Evolutionary conservation across 2,329 filamentous ascomycete genomes (phyloP), one percentile per base, ranked within the genome.

Genomic region (Aspergillus neotritici): DNA sequence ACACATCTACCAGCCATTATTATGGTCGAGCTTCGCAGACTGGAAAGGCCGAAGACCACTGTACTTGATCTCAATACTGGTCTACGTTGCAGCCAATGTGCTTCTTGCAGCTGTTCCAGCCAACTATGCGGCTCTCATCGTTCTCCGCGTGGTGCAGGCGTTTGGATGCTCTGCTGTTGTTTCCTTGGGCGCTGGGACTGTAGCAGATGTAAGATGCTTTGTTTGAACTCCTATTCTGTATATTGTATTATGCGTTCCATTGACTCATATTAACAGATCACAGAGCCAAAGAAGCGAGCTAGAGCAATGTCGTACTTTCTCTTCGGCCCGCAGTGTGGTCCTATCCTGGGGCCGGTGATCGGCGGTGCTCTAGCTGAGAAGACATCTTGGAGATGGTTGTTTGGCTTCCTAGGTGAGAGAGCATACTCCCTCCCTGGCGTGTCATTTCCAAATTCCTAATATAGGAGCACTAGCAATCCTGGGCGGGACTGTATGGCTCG

Each of bases 401-500:
- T 73, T 45, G 69, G 65, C 1, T 70, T 72, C 29, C 48, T 67
- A 61, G 64, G n/a, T n/a, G n/a, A n/a, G n/a, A n/a, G n/a, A n/a
- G n/a, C n/a, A n/a, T n/a, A n/a, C n/a, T n/a, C n/a, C n/a, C n/a
- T n/a, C n/a, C n/a, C n/a, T n/a, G n/a, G n/a, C n/a, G n/a, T n/a
- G n/a, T n/a, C n/a, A n/a, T n/a, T n/a, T n/a, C n/a, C n/a, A n/a
- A n/a, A n/a, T n/a, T n/a, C n/a, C n/a, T n/a, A n/a, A n/a, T n/a
- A n/a, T n/a, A n/a, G n/a, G n/a, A n/a, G n/a, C n/a, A n/a, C n/a
- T n/a, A n/a, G n/a, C n/a, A n/a, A 59, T 63, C 11, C 44, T 48
- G 10, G 55, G 62, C 48, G 47, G 14, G 52, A 34, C 44, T 48
- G 3, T 60, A 47, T 51, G 46, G 55, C 16, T 64, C 52, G 16